phyloP scores from a whole-genome alignment of 1,284 basidiomycete genomes.

The Hypsizygus ulmarius region DNA sequence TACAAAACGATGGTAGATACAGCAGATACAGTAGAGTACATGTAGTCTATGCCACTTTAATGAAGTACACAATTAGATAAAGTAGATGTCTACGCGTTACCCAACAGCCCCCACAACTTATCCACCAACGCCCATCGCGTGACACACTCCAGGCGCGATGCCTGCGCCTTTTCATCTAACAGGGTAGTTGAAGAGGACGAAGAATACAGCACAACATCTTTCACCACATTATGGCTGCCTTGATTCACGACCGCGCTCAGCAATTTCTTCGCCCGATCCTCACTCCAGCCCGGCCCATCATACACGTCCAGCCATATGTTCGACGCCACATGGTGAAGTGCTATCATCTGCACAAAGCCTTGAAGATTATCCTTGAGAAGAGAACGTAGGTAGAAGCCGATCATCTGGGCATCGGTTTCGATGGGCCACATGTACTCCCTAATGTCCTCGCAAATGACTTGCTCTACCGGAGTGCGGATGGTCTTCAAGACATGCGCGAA shows the following conservation, averaged over 20 bases:
- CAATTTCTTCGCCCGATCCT: slow-evolving; percentile 48
- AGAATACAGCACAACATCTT: slow-evolving; percentile 53
- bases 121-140: slow-evolving; percentile 22
- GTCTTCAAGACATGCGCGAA: slow-evolving; percentile 61
- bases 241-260: slow-evolving; percentile 52
- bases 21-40: not conserved
- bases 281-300: slow-evolving; percentile 23
- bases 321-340: slow-evolving; percentile 77
- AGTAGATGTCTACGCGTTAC: slow-evolving; percentile 7
- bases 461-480: slow-evolving; percentile 47
- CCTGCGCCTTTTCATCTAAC: slow-evolving; percentile 14
- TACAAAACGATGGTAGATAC: not conserved
- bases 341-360: slow-evolving; percentile 70
- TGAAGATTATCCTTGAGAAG: slow-evolving; percentile 45
- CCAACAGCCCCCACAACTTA: slow-evolving; percentile 22
- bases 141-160: slow-evolving; percentile 23
- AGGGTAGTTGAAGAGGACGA: slow-evolving; percentile 30
- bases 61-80: not conserved
- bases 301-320: slow-evolving; percentile 70
- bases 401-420: slow-evolving; percentile 66
- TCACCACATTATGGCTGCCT: slow-evolving; percentile 45
- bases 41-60: slow-evolving; percentile 7
- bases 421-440: slow-evolving; percentile 69
- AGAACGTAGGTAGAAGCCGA: slow-evolving; percentile 59
- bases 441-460: slow-evolving; percentile 48